Percentiles rank a stretch among this genome's conserved stretches.
These are phyloP conservation scores for Dactylellina parvicollis DNA, from an alignment of 2,329 filamentous ascomycete genomes.

Conservation along the genomic window DNA sequence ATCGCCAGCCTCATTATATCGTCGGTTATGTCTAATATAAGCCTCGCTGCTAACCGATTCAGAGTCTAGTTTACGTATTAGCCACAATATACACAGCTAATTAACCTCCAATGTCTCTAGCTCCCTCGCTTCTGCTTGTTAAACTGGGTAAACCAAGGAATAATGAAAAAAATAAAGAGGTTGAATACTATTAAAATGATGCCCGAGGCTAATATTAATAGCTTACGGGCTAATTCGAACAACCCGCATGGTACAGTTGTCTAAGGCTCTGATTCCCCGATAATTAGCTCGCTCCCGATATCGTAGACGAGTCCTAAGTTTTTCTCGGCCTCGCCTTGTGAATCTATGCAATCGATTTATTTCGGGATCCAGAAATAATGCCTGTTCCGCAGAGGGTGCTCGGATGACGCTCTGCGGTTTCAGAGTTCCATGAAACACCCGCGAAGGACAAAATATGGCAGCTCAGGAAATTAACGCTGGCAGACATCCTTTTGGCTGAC, in stretches of 20 bases:
- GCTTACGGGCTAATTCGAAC: background rate
- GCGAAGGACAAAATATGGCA: constrained; percentile 14
- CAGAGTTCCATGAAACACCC: constrained; percentile 46
- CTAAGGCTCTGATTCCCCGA: too few species aligned
- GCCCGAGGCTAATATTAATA: background rate
- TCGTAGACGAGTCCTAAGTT: background rate
- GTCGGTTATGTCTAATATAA: constrained; percentile 1
- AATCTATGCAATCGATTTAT: constrained; percentile 24
- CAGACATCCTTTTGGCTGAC: constrained; percentile 1
- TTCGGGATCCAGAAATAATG: constrained; percentile 37
- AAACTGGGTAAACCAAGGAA: background rate
- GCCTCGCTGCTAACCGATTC: constrained; percentile 30
- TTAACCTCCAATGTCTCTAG: constrained; percentile 14
- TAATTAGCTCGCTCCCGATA: too few species aligned
- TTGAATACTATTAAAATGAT: background rate
- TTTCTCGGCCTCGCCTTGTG: constrained; percentile 17
- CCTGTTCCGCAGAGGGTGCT: constrained; percentile 16
- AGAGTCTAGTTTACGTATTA: constrained; percentile 6
- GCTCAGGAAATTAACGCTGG: background rate
- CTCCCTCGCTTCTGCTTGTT: constrained; percentile 23
- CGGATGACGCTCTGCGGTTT: constrained; percentile 48
- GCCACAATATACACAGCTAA: constrained; percentile 15
- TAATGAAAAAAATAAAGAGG: background rate
- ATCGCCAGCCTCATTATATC: constrained; percentile 41
- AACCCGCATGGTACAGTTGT: background rate